A percentile compares a stretch with the other conserved stretches of the same genome.
Conservation (phyloP, 768 basidiomycete species). For the Pleurotus salmoneostramineus region DNA sequence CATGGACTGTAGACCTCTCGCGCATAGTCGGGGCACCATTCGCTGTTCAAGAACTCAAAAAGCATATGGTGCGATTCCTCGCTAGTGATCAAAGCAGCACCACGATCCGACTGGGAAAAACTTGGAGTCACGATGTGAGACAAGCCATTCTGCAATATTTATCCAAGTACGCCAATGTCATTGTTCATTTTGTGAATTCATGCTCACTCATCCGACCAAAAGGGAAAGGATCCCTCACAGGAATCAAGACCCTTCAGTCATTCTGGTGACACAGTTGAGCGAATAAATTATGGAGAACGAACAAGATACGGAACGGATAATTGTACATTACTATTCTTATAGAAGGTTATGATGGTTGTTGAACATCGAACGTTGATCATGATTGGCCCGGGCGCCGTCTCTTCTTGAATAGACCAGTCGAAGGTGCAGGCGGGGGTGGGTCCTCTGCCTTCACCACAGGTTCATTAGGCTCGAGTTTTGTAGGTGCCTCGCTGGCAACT, state of each 20-base stretch:
- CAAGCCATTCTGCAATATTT: conserved; percentile 3
- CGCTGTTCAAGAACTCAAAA: conserved; percentile 1
- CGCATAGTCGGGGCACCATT: not conserved
- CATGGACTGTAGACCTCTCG: not conserved
- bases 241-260: conserved; percentile 1
- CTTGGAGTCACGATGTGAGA: not conserved
- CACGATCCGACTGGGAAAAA: not conserved
- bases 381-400: not conserved
- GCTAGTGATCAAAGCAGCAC: not conserved
- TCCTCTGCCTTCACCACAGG: not conserved
- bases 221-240: not conserved
- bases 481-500: not conserved
- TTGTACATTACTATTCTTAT: not conserved
- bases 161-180: not conserved
- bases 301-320: not conserved
- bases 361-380: not conserved
- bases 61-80: not conserved
- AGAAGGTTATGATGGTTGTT: too few relatives aligned
- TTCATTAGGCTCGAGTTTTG: not conserved
- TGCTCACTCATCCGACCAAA: not conserved
- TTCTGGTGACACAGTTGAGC: not conserved
- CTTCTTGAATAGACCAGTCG: conserved; percentile 3
- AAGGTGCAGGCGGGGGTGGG: not conserved
- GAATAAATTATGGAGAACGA: not conserved
- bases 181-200: not conserved